Evolutionary conservation across 192 early-diverging fungal genomes (phyloP).

Genomic region (Linnemannia elongata): DNA sequence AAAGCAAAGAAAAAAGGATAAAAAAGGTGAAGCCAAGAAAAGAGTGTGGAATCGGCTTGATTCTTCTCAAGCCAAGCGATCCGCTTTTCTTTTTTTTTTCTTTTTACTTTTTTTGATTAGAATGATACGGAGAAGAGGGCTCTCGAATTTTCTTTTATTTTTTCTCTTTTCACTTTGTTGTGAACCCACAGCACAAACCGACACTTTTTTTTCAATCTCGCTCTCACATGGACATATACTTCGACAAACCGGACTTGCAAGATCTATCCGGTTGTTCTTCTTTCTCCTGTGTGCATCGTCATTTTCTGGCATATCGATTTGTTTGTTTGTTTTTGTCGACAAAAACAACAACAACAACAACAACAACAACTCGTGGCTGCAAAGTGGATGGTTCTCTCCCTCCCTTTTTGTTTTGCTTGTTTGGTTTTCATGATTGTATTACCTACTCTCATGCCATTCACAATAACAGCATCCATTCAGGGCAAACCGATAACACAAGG

Average conservation of each 20-base stretch:
- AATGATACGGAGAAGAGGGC: conserved; percentile 15
- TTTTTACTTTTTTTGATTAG: background rate
- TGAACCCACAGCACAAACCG: conserved; percentile 18
- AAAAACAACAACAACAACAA: background rate
- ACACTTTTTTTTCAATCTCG: background rate
- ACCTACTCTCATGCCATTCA: background rate
- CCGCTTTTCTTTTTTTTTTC: background rate
- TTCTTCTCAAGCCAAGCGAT: conserved; percentile 20
- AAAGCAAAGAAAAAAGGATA: background rate
- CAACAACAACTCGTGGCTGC: conserved; percentile 1
- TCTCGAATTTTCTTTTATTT: background rate
- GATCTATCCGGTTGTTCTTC: background rate
- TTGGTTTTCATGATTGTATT: background rate
- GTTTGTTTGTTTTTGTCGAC: background rate
- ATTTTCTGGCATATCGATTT: background rate
- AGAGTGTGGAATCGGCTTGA: background rate
- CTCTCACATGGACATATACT: conserved; percentile 31
- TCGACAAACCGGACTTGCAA: background rate
- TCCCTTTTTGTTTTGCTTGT: background rate
- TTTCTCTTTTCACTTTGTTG: conserved; percentile 21
- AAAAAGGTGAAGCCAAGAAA: background rate
- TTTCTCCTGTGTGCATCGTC: background rate
- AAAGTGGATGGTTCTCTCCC: background rate
- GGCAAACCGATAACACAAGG: conserved; percentile 33
- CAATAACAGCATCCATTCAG: conserved; percentile 21